Percentiles rank a stretch among this genome's conserved stretches.
Conservation (phyloP, 1,284 basidiomycete species). For the Rhodotorula sp. region DNA sequence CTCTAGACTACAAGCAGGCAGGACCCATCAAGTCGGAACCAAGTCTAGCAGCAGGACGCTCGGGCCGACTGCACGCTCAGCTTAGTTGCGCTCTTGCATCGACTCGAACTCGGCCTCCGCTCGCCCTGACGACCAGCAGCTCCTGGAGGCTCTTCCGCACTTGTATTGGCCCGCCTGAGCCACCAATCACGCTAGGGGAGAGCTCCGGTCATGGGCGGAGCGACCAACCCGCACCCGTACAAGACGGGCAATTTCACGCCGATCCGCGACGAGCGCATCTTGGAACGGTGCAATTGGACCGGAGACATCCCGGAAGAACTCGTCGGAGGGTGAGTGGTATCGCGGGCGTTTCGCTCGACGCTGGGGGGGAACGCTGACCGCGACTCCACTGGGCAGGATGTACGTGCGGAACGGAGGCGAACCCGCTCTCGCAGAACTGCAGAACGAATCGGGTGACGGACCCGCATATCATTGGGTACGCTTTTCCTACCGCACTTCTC, state of each 20-base stretch:
- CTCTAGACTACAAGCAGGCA: too few relatives aligned
- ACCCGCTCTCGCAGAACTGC: constrained; percentile 42
- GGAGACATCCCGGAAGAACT: constrained; percentile 48
- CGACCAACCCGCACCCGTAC: constrained; percentile 46
- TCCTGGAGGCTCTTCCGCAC: not conserved
- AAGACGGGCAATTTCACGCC: constrained; percentile 49
- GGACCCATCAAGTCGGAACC: too few relatives aligned
- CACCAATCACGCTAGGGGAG: not conserved
- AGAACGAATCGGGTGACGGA: constrained; percentile 22
- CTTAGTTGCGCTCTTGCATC: not conserved
- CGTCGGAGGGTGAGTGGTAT: constrained; percentile 43
- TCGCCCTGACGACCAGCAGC: not conserved
- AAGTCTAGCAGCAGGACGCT: too few relatives aligned
- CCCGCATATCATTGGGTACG: constrained; percentile 44
- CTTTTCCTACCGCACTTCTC: constrained; percentile 43
- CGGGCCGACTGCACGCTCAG: not conserved
- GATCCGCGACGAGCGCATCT: constrained; percentile 45
- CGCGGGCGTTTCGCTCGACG: not conserved
- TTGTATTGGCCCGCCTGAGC: not conserved
- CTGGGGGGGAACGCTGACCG: not conserved
- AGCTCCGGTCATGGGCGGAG: not conserved
- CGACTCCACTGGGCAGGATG: constrained; percentile 12
- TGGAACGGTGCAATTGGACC: constrained; percentile 45
- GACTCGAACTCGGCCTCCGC: not conserved
- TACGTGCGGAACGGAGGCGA: constrained; percentile 57